Evolutionary conservation across 2,329 filamentous ascomycete species (phyloP).

Genomic region (Ceratocystis destructans): DNA sequence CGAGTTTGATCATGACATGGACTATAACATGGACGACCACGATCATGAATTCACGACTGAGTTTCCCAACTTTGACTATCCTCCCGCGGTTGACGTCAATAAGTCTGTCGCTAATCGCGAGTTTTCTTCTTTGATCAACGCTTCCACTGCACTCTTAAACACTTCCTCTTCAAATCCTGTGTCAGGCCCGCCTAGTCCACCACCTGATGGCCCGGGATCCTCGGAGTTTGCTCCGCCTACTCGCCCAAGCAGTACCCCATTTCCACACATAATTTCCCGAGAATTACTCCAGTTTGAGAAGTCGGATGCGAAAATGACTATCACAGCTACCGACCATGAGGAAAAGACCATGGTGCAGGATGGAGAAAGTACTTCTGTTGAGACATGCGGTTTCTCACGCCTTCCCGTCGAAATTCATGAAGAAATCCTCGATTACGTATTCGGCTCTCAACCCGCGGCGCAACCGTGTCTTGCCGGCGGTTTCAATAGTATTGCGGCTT

Average conservation of each 20-base stretch:
- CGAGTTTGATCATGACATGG: not conserved
- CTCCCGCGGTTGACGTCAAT: constrained; percentile 20
- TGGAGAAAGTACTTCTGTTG: not conserved
- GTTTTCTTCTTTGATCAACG: constrained; percentile 22
- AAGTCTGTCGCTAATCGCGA: constrained; percentile 24
- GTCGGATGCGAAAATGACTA: not conserved
- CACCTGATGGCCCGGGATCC: constrained; percentile 29
- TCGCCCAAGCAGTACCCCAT: constrained; percentile 47
- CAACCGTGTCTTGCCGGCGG: constrained; percentile 41
- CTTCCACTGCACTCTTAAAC: constrained; percentile 24
- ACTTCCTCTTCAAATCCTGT: constrained; percentile 25
- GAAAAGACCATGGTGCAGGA: not conserved
- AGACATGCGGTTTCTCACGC: constrained; percentile 28
- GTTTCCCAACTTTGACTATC: constrained; percentile 18
- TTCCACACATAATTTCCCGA: constrained; percentile 40
- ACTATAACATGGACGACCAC: not conserved
- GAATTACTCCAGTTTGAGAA: constrained; percentile 20
- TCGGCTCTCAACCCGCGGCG: constrained; percentile 51
- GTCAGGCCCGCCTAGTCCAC: constrained; percentile 11
- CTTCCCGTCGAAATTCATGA: constrained; percentile 60
- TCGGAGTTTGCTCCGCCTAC: constrained; percentile 37
- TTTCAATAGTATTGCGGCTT: constrained; percentile 28
- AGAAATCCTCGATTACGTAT: constrained; percentile 55
- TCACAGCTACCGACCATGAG: not conserved
- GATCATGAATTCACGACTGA: constrained; percentile 20